A percentile compares a stretch with the other conserved stretches of the same genome.
Conservation (phyloP, 139 green algal species). For the Spirogloea muscicola region DNA sequence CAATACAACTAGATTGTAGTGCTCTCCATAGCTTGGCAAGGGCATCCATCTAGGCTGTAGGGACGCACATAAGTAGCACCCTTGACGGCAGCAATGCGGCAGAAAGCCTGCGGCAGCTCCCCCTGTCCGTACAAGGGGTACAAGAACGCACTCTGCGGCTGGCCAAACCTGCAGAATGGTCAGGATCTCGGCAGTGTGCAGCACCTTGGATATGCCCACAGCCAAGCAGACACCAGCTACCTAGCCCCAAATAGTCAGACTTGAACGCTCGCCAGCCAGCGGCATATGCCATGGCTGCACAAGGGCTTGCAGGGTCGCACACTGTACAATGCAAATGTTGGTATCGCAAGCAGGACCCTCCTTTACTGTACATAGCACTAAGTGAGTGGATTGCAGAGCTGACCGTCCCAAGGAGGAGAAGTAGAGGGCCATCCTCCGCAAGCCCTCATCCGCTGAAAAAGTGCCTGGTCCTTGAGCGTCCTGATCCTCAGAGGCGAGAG, state of each 20-base stretch:
- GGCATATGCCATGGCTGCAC: too few species aligned
- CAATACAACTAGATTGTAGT: background rate
- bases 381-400: too few species aligned
- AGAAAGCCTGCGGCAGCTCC: conserved; percentile 52
- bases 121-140: conserved; percentile 36
- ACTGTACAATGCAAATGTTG: too few species aligned
- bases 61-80: conserved; percentile 42
- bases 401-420: conserved; percentile 22
- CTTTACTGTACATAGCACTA: too few species aligned
- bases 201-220: too few species aligned
- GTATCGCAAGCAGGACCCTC: too few species aligned
- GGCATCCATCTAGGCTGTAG: background rate
- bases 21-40: background rate
- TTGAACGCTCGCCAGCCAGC: too few species aligned
- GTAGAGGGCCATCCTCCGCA: conserved; percentile 33
- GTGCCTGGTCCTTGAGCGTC: background rate
- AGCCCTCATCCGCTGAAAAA: conserved; percentile 14
- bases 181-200: too few species aligned
- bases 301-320: too few species aligned
- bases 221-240: too few species aligned
- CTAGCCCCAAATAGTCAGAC: too few species aligned
- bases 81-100: conserved; percentile 42
- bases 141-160: conserved; percentile 24
- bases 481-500: conserved; percentile 28
- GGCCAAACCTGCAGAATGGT: conserved; percentile 43